Base-by-base conservation (phyloP, 1,284 basidiomycete genomes). In the Agroathelia rolfsii region DNA sequence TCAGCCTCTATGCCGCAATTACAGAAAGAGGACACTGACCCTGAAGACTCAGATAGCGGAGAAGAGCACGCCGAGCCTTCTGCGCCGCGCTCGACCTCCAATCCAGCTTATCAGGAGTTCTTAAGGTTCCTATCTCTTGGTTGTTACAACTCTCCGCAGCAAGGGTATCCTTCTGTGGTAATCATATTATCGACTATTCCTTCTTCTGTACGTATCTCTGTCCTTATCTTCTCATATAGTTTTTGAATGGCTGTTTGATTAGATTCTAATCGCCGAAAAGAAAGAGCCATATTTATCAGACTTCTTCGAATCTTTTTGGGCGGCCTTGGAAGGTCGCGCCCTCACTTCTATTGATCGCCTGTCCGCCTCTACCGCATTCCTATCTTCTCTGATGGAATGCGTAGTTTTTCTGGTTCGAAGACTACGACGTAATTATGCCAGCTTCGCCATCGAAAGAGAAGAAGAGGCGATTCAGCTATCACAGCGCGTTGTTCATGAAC, bases 101-200 rank as follows among this genome's bases (percentile, higher is more conserved):
- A n/a, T n/a, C n/a, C n/a, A n/a, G 66, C 77, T 2, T 88, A 81
- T 46, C 49, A 48, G n/a, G 73, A 80, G 23, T 86, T 92, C 51
- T 52, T 85, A 16, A 65, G 64, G 17, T 90, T 88, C 58, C 63
- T 93, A 11, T 63, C 76, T 41, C 55, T 73, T 1, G 85, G 76
- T 6, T 92, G 87, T 50, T 69, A 70, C 7, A 81, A 80, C 0
- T 76, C 76, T n/a, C 78, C 86, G 0, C 42, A 68, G 3, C 67
- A 80, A 41, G 81, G 80, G 3, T 93, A 90, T 48, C 84, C 85
- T 0, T 66, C 76, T 0, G 62, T 92, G 18, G 57, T 92, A 6
- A 59, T 93, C 23, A 66, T 90, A 15, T 49, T 94, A 3, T 82
- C 84, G 0, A 88, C 84, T 0, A 72, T 94, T 16, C 84, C 87